Evolutionary conservation across 768 basidiomycete species (phyloP).

Genomic region (Lactifluus hygrophoroides): DNA sequence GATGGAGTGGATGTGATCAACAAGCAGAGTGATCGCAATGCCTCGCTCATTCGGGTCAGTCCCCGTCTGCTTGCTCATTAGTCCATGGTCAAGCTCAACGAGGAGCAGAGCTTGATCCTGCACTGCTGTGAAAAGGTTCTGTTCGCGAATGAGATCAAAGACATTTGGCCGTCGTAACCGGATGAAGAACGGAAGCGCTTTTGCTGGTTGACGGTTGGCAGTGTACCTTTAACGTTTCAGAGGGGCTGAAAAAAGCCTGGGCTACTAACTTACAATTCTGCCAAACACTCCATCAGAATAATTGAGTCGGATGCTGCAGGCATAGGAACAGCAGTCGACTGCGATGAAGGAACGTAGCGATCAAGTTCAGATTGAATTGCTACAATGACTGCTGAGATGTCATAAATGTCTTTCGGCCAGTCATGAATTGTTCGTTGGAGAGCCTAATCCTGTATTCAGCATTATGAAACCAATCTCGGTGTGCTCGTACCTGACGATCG

Average conservation of each 20-base stretch:
- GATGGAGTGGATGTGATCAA: constrained; percentile 93
- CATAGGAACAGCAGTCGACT: constrained; percentile 23
- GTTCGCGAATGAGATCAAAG: constrained; percentile 87
- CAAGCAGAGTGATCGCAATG: constrained; percentile 77
- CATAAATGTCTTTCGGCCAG: constrained; percentile 91
- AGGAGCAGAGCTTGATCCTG: constrained; percentile 88
- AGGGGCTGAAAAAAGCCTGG: neutral
- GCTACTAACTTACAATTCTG: constrained; percentile 58
- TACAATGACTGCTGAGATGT: constrained; percentile 78
- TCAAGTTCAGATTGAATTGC: constrained; percentile 81
- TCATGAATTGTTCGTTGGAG: constrained; percentile 70
- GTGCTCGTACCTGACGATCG: constrained; percentile 52
- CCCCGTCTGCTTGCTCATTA: constrained; percentile 49
- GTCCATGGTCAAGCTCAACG: constrained; percentile 90
- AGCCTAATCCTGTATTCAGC: constrained; percentile 36
- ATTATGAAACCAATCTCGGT: neutral
- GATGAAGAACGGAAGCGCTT: constrained; percentile 86
- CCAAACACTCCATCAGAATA: constrained; percentile 88
- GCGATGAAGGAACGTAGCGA: constrained; percentile 42
- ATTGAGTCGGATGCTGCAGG: constrained; percentile 39
- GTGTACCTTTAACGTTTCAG: constrained; percentile 50
- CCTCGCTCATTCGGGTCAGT: constrained; percentile 44
- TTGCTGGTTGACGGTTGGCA: constrained; percentile 84
- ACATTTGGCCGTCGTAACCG: constrained; percentile 81
- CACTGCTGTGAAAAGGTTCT: constrained; percentile 91